These are phyloP conservation scores for Eutrema yunnanense DNA, from an alignment of 345 rosid species.

Conservation along the genomic window DNA sequence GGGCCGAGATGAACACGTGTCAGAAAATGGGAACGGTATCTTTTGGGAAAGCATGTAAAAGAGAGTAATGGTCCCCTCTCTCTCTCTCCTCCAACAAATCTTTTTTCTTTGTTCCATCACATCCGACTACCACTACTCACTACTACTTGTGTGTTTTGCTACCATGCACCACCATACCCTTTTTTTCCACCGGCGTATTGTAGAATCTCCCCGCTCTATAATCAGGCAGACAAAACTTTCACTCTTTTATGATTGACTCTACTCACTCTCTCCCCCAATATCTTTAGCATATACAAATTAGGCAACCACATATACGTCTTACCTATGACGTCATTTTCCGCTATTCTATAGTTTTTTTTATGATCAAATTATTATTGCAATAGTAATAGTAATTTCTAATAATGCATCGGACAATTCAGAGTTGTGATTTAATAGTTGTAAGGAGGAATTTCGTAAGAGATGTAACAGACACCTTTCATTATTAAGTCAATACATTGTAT, in stretches of 20 bases:
- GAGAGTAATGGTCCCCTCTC: slow-evolving; percentile 21
- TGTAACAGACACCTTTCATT: neutral
- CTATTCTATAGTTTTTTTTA: neutral
- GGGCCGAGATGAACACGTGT: slow-evolving; percentile 12
- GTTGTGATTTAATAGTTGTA: neutral
- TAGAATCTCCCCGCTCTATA: slow-evolving; percentile 1
- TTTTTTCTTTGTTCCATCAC: slow-evolving; percentile 32
- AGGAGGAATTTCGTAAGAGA: neutral
- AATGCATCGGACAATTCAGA: slow-evolving; percentile 1
- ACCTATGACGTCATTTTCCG: neutral
- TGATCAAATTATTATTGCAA: neutral
- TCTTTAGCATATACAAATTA: neutral
- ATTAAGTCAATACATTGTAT: neutral
- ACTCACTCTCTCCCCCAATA: neutral
- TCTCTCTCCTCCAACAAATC: neutral
- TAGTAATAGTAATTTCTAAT: neutral
- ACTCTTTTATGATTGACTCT: slow-evolving; percentile 21
- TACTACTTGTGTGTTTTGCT: neutral
- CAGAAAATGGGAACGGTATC: slow-evolving; percentile 19
- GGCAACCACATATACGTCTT: slow-evolving; percentile 1
- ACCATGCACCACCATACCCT: neutral
- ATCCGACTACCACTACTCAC: slow-evolving; percentile 33
- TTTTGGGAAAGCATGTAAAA: slow-evolving; percentile 22
- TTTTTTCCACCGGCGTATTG: neutral
- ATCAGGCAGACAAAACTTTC: slow-evolving; percentile 27